Conservation (phyloP, 805 yeast genomes). For the Kregervanrija fluxuum region DNA sequence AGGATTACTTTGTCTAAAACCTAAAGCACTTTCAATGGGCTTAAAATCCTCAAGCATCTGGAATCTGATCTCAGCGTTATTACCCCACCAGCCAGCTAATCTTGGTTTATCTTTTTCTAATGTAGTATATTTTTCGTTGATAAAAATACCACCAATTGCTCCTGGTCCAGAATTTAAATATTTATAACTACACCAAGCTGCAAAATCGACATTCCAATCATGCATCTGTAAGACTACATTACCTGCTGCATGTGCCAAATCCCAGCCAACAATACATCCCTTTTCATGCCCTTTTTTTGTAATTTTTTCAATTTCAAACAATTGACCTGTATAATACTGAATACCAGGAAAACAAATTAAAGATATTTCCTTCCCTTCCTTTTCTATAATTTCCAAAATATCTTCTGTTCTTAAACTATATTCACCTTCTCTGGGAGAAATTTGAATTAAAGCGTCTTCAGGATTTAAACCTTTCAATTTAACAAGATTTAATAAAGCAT, state of each 20-base stretch:
- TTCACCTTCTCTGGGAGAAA: slow-evolving; percentile 54
- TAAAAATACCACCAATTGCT: slow-evolving; percentile 79
- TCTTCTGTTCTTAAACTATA: slow-evolving; percentile 54
- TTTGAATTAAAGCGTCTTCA: slow-evolving; percentile 52
- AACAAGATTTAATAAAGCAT: slow-evolving; percentile 73
- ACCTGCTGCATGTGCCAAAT: slow-evolving; percentile 91
- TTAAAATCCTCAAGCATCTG: slow-evolving; percentile 72
- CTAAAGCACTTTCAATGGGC: slow-evolving; percentile 80
- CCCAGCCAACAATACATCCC: slow-evolving; percentile 78
- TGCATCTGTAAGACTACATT: slow-evolving; percentile 73
- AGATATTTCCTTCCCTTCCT: slow-evolving; percentile 55
- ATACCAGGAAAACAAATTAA: slow-evolving; percentile 79
- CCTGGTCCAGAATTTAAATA: slow-evolving; percentile 93
- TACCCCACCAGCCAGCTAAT: slow-evolving; percentile 98
- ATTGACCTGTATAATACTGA: slow-evolving; percentile 89
- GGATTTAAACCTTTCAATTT: slow-evolving; percentile 47
- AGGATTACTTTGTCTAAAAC: slow-evolving; percentile 87
- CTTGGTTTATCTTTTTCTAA: slow-evolving; percentile 43
- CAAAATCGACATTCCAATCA: slow-evolving; percentile 89
- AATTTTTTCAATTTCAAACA: slow-evolving; percentile 66
- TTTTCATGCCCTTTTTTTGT: slow-evolving; percentile 51
- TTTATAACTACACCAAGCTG: slow-evolving; percentile 91
- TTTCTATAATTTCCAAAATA: slow-evolving; percentile 49
- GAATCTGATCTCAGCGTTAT: slow-evolving; percentile 61
- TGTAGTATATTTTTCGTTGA: slow-evolving; percentile 42